Percentiles rank a stretch among this genome's conserved stretches.
Conservation (phyloP, 306 rosid genomes). For the Fragaria nilgerrensis region DNA sequence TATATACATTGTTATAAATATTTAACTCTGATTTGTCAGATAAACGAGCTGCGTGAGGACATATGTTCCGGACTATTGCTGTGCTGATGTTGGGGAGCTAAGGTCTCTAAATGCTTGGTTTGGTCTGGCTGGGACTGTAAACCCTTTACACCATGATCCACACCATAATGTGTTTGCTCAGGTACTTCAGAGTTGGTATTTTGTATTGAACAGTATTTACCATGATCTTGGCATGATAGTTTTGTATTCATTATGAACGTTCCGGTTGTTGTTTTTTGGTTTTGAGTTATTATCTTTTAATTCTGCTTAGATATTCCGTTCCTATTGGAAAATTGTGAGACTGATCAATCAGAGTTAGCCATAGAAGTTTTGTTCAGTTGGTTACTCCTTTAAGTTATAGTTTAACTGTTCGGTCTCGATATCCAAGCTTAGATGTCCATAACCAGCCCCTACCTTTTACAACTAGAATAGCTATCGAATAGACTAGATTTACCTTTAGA, state of each 20-base stretch:
- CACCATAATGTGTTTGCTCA: conserved; percentile 91
- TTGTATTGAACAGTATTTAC: not conserved
- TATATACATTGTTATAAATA: too few relatives aligned
- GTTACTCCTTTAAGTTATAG: not conserved
- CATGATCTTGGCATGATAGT: not conserved
- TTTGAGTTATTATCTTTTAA: not conserved
- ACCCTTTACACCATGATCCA: conserved; percentile 94
- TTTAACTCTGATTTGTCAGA: conserved; percentile 49
- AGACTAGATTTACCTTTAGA: not conserved
- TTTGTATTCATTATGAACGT: not conserved
- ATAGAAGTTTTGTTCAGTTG: not conserved
- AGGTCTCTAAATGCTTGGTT: conserved; percentile 96
- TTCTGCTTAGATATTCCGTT: too few relatives aligned
- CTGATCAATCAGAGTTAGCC: not conserved
- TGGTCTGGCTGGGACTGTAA: conserved; percentile 90
- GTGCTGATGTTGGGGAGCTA: conserved; percentile 81
- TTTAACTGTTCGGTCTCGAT: not conserved
- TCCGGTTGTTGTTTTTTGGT: not conserved
- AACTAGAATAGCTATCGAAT: too few relatives aligned
- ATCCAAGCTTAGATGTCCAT: not conserved
- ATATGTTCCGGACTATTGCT: conserved; percentile 93
- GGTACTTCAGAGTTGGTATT: conserved; percentile 41
- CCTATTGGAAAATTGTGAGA: not conserved
- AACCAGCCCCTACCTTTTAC: not conserved
- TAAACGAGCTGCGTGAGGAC: conserved; percentile 73